These are phyloP conservation scores for Trichoderma sp. DNA, from an alignment of 2,329 filamentous ascomycete species.

Conservation along the genomic window DNA sequence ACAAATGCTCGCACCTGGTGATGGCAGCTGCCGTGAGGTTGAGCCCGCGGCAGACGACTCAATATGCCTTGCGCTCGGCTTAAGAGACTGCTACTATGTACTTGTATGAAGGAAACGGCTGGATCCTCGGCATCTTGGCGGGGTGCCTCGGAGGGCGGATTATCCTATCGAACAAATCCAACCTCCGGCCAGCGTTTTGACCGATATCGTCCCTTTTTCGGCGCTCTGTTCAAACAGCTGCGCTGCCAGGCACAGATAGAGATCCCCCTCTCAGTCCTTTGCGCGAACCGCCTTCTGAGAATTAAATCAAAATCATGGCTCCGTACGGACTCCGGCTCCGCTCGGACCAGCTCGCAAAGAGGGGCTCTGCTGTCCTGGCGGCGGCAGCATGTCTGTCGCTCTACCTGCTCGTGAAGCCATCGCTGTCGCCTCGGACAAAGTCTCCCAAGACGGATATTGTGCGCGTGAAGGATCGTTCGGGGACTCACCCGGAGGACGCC, in stretches of 20 bases:
- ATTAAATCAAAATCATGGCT: conserved; percentile 8
- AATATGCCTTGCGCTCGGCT: neutral
- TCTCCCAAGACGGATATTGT: conserved; percentile 2
- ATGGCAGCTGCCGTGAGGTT: neutral
- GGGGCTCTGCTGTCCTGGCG: conserved; percentile 20
- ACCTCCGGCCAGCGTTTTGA: neutral
- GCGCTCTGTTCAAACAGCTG: neutral
- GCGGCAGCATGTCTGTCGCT: conserved; percentile 34
- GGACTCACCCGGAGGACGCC: neutral
- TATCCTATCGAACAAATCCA: neutral
- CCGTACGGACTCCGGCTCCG: conserved; percentile 13
- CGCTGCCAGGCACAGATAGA: neutral
- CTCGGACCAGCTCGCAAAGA: neutral
- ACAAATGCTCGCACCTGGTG: too few species aligned
- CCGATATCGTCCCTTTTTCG: neutral
- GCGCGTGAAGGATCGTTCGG: neutral
- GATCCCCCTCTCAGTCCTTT: neutral
- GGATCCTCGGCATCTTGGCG: conserved; percentile 8
- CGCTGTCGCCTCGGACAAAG: conserved; percentile 22
- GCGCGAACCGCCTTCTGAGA: neutral
- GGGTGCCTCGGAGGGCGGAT: conserved; percentile 9
- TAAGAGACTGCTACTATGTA: neutral
- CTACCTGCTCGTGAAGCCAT: conserved; percentile 33
- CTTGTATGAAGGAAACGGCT: neutral
- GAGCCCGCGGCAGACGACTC: neutral